Conservation (phyloP, 345 rosid species). For the Excoecaria cochinchinensis region DNA sequence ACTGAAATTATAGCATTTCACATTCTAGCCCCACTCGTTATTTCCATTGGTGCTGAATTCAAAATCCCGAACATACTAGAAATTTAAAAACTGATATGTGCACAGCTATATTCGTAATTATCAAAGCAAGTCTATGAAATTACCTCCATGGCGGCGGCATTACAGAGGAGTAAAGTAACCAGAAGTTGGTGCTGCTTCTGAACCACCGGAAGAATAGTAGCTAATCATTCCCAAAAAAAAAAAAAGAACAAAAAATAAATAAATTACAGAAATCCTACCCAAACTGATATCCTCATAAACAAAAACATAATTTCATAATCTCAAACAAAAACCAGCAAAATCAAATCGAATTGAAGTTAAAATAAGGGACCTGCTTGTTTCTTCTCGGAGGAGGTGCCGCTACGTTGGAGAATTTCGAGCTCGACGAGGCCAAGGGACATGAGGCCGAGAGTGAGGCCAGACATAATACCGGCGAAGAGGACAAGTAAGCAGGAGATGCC, state of each 20-base stretch:
- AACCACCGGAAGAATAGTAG: slow-evolving; percentile 81
- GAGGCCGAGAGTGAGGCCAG: slow-evolving; percentile 90
- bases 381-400: slow-evolving; percentile 82
- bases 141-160: slow-evolving; percentile 96
- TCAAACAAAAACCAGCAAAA: not conserved
- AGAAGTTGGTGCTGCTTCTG: slow-evolving; percentile 95
- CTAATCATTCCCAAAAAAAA: slow-evolving; percentile 29
- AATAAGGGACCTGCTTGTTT: slow-evolving; percentile 70
- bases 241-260: too few relatives aligned
- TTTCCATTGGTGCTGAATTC: not conserved
- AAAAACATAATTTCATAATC: too few relatives aligned
- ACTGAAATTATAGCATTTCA: not conserved
- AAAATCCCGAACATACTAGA: too few relatives aligned
- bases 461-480: slow-evolving; percentile 93
- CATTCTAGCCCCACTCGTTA: not conserved
- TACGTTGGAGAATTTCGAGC: slow-evolving; percentile 91
- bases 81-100: not conserved
- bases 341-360: not conserved
- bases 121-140: not conserved
- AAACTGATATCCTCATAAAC: not conserved
- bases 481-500: slow-evolving; percentile 80
- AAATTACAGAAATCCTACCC: not conserved
- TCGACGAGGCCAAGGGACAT: slow-evolving; percentile 99
- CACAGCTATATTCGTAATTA: not conserved
- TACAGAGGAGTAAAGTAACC: slow-evolving; percentile 84